Evolutionary conservation across 768 basidiomycete genomes (phyloP).

Genomic region (Amylocystis lapponica): DNA sequence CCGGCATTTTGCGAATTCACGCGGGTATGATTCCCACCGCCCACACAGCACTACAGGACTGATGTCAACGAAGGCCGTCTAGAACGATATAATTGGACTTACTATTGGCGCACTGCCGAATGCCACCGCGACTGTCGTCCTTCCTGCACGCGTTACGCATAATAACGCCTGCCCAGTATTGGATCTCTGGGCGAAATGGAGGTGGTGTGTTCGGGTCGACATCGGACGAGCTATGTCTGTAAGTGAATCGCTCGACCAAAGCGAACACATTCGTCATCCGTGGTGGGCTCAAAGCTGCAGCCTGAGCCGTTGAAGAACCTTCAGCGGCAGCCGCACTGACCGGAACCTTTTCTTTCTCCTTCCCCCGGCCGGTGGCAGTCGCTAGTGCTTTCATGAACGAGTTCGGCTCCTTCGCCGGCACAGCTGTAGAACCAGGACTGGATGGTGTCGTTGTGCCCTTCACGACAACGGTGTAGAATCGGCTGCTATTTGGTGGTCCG

Average conservation of each 20-base stretch:
- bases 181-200: slow-evolving; percentile 80
- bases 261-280: slow-evolving; percentile 91
- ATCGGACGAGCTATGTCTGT: slow-evolving; percentile 82
- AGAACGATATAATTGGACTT: slow-evolving; percentile 25
- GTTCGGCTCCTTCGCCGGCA: slow-evolving; percentile 28
- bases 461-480: too few relatives aligned
- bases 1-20: slow-evolving; percentile 96
- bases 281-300: slow-evolving; percentile 21
- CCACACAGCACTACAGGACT: slow-evolving; percentile 80
- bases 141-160: slow-evolving; percentile 99
- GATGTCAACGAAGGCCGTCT: slow-evolving; percentile 6
- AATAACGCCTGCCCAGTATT: slow-evolving; percentile 99
- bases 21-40: slow-evolving; percentile 85
- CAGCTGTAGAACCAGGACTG: too few relatives aligned
- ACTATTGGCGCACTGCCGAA: slow-evolving; percentile 97
- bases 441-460: slow-evolving; percentile 14
- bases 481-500: not conserved
- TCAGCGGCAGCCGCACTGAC: slow-evolving; percentile 10
- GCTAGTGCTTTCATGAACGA: slow-evolving; percentile 44
- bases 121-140: slow-evolving; percentile 88
- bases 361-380: slow-evolving; percentile 38
- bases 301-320: slow-evolving; percentile 5
- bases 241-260: slow-evolving; percentile 94
- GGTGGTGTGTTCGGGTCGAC: slow-evolving; percentile 63
- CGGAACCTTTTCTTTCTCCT: slow-evolving; percentile 39